Percentiles rank a stretch among this genome's conserved stretches.
Evolutionary conservation across 2,329 filamentous ascomycete species (phyloP).

Genomic region (Fragosphaeria purpurea): DNA sequence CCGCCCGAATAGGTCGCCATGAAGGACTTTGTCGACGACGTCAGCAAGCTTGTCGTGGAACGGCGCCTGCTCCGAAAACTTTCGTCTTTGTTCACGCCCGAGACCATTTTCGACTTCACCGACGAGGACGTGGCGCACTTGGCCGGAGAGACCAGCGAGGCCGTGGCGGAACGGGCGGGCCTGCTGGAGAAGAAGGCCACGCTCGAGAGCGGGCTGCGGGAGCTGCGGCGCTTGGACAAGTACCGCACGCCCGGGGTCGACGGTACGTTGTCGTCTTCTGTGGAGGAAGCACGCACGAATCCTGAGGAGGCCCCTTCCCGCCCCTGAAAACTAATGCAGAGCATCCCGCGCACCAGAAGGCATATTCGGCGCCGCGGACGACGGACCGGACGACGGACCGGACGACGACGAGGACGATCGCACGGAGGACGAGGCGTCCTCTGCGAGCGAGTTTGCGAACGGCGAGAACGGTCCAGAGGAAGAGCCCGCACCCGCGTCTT

Average conservation of each 20-base stretch:
- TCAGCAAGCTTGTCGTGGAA: constrained; percentile 17
- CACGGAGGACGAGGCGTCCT: too few relatives aligned
- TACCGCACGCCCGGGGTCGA: background rate
- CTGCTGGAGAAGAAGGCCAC: constrained; percentile 18
- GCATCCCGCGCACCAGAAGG: too few relatives aligned
- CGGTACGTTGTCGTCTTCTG: too few relatives aligned
- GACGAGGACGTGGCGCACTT: constrained; percentile 12
- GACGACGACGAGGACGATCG: background rate
- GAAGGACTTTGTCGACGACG: constrained; percentile 18
- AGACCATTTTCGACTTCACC: constrained; percentile 12
- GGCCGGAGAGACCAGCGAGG: constrained; percentile 15
- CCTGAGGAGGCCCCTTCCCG: too few relatives aligned
- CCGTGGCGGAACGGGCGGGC: constrained; percentile 9
- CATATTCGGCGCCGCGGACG: too few relatives aligned
- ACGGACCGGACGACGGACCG: too few relatives aligned
- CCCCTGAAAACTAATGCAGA: too few relatives aligned
- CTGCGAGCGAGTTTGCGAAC: too few relatives aligned
- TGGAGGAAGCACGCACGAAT: too few relatives aligned
- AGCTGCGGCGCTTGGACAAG: constrained; percentile 11
- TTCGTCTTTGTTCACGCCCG: constrained; percentile 14
- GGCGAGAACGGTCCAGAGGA: too few relatives aligned
- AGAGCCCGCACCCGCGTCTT: too few relatives aligned
- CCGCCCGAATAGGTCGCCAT: constrained; percentile 15
- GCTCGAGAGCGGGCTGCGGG: constrained; percentile 8
- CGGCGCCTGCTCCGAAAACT: constrained; percentile 15